Evolutionary conservation across 441 rosid species (phyloP), one percentile per base, ranked within the genome.

Genomic region (Macaranga tanarius): DNA sequence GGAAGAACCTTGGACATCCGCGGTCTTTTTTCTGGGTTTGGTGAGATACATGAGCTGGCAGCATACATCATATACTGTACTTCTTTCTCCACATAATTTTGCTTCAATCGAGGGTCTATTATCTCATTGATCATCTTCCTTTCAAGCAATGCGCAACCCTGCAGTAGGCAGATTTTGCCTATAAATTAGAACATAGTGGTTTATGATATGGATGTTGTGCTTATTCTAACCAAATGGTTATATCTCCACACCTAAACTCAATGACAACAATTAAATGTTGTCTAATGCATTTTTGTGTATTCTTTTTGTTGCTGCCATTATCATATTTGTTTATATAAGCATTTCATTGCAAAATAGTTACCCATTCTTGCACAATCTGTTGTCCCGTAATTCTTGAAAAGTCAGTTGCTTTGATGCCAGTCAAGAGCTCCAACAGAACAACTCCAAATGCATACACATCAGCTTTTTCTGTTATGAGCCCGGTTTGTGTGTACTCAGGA

Each of bases 401-500:
- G 34, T 86, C 82, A 8, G 82, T 73, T 63, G 84, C 86, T 75
- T 80, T 84, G 40, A 65, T 58, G 65, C 87, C 91, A 34, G 83
- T 75, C 45, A 84, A 73, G 16, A 87, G 84, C 84, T 85, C 89
- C 69, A 84, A 65, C 23, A 85, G 65, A 48, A 87, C 85, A 9
- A 85, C 76, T 11, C 91, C 91, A 20, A 82, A 85, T 54, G 91
- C 85, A 69, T 85, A 87, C 5, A 87, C 86, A 75, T 85, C 91
- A 38, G 83, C 79, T 73, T 85, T 85, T 71, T 87, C 88, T 9
- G 85, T 85, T 70, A 87, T 69, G 13, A 85, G 84, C 26, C 90
- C 88, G 15, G 76, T 81, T 68, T 82, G 84, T 31, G 85, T 75
- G 73, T 85, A 85, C 65, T 87, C 87, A 20, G 89, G 91, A 63